Evolutionary conservation across 1,284 basidiomycete genomes (phyloP).

Genomic region (Ganoderma lucidum): DNA sequence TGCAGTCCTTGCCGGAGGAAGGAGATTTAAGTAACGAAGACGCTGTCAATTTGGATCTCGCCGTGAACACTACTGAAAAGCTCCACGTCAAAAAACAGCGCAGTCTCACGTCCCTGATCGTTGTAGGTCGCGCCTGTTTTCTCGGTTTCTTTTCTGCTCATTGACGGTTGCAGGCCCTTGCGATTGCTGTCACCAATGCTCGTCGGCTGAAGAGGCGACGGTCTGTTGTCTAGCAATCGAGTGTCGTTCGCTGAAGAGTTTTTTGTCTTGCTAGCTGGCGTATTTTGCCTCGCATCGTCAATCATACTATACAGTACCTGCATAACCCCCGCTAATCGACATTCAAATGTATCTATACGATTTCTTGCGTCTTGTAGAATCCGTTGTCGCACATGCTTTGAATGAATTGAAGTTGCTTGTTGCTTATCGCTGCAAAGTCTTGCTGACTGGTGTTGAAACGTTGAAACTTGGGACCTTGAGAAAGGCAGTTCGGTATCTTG

Average conservation of each 20-base stretch:
- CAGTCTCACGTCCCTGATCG: conserved; percentile 30
- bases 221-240: conserved; percentile 9
- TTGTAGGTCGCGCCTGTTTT: conserved; percentile 22
- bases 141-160: conserved; percentile 9
- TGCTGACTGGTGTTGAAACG: neutral
- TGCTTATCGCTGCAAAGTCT: neutral
- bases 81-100: conserved; percentile 20
- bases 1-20: conserved; percentile 2
- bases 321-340: conserved; percentile 16
- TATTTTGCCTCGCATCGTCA: conserved; percentile 7
- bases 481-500: neutral
- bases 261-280: neutral
- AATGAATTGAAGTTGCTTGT: neutral
- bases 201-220: conserved; percentile 18
- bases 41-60: conserved; percentile 16
- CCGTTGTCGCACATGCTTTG: conserved; percentile 9
- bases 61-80: conserved; percentile 14
- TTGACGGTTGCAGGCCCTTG: conserved; percentile 25
- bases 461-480: neutral
- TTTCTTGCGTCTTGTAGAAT: conserved; percentile 21
- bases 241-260: neutral
- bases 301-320: neutral
- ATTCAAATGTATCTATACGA: conserved; percentile 28
- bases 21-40: conserved; percentile 4
- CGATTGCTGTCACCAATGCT: conserved; percentile 19